Evolutionary conservation across 2,329 filamentous ascomycete genomes (phyloP).

Genomic region (Fonsecaea multimorphosa): DNA sequence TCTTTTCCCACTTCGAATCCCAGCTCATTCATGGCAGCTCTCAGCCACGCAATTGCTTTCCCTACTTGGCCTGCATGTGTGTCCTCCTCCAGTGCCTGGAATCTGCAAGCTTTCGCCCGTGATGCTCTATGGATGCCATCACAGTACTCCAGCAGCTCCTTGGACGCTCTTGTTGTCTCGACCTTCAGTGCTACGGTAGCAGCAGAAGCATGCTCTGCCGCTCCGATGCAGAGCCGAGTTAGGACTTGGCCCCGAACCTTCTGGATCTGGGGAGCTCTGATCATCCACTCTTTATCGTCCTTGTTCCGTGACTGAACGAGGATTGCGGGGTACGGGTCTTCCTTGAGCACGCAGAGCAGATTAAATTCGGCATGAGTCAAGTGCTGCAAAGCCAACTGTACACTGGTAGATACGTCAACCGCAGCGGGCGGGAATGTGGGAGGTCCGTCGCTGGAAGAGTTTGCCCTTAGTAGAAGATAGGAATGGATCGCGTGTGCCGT

Average conservation of each 20-base stretch:
- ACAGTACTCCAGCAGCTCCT: slow-evolving; percentile 73
- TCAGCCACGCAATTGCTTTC: slow-evolving; percentile 83
- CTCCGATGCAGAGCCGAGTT: slow-evolving; percentile 83
- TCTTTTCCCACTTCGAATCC: slow-evolving; percentile 38
- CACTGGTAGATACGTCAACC: slow-evolving; percentile 55
- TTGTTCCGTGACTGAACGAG: slow-evolving; percentile 82
- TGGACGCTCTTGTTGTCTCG: slow-evolving; percentile 62
- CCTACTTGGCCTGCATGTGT: slow-evolving; percentile 75
- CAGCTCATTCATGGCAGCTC: slow-evolving; percentile 69
- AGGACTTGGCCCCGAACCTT: slow-evolving; percentile 89
- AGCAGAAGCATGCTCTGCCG: slow-evolving; percentile 82
- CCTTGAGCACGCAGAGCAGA: slow-evolving; percentile 85
- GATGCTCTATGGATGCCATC: slow-evolving; percentile 76
- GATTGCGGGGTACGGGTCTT: slow-evolving; percentile 86
- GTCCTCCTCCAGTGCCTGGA: slow-evolving; percentile 90
- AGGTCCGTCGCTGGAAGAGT: slow-evolving; percentile 58
- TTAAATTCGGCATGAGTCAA: slow-evolving; percentile 87
- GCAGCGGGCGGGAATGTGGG: slow-evolving; percentile 36
- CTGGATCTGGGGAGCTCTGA: slow-evolving; percentile 82
- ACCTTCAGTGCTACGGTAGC: slow-evolving; percentile 62
- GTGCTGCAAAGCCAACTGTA: slow-evolving; percentile 52
- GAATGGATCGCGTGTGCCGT: slow-evolving; percentile 79
- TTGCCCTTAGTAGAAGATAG: slow-evolving; percentile 58
- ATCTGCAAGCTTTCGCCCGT: slow-evolving; percentile 83
- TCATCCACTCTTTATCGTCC: slow-evolving; percentile 95